Percentiles rank a stretch among this genome's conserved stretches.
These are phyloP conservation scores for Lanzia echinophila DNA, from an alignment of 2,329 filamentous ascomycete genomes.

Conservation along the genomic window DNA sequence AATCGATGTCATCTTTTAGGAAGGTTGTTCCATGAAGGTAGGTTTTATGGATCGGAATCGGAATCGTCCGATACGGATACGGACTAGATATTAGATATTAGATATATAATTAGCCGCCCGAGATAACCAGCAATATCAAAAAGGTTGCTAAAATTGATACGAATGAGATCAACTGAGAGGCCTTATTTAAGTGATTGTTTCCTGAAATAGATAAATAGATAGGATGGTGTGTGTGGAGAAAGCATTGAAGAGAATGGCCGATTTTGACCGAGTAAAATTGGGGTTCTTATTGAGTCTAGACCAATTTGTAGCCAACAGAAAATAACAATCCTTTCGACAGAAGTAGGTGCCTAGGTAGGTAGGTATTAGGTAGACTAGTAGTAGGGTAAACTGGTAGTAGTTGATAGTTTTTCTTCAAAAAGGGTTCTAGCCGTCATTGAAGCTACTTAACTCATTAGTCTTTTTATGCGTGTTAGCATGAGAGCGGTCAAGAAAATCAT, in stretches of 20 bases:
- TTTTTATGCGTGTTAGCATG: neutral
- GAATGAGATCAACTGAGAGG: neutral
- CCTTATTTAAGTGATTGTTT: neutral
- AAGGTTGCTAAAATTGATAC: no score
- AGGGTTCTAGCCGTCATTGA: neutral
- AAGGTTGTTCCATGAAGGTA: no score
- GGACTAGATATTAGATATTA: no score
- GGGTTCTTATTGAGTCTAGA: slow-evolving; percentile 6
- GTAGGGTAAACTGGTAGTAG: no score
- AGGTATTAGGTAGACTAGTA: no score
- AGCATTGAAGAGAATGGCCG: slow-evolving; percentile 1
- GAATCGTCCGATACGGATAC: no score
- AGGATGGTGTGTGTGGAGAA: neutral
- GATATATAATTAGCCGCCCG: no score
- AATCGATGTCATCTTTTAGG: no score
- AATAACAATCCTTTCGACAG: neutral
- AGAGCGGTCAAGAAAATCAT: slow-evolving; percentile 4
- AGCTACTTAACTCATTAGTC: neutral
- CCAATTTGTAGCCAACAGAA: neutral
- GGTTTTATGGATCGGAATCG: no score
- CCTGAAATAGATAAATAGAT: neutral
- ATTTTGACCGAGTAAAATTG: neutral
- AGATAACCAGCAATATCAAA: no score
- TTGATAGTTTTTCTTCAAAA: neutral
- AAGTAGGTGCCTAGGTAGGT: no score